A percentile compares a stretch with the other conserved stretches of the same genome.
phyloP scores from a whole-genome alignment of 164 flowering plant species.

The Buxus sempervirens region DNA sequence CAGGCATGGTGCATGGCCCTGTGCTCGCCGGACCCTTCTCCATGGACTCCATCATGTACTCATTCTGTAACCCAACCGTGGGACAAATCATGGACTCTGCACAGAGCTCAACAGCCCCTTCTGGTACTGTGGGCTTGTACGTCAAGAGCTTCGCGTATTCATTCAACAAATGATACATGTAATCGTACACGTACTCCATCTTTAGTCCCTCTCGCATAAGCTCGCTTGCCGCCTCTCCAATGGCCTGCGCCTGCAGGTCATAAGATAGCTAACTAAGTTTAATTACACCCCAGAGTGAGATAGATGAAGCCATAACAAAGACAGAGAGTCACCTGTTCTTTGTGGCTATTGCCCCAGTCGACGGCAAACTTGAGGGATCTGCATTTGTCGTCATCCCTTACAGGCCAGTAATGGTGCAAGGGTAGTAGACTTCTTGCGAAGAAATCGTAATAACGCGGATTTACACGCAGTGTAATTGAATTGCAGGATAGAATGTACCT shows the following conservation, averaged over 20 bases:
- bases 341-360: slow-evolving; percentile 46
- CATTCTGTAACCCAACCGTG: slow-evolving; percentile 1
- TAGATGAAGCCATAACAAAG: background rate
- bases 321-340: slow-evolving; percentile 23
- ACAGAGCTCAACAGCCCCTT: slow-evolving; percentile 15
- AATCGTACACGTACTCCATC: slow-evolving; percentile 26
- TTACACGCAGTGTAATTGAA: slow-evolving; percentile 32
- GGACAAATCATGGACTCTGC: slow-evolving; percentile 16
- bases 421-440: slow-evolving; percentile 36
- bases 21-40: slow-evolving; percentile 16
- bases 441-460: slow-evolving; percentile 32
- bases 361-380: slow-evolving; percentile 40
- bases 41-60: slow-evolving; percentile 17
- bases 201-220: slow-evolving; percentile 13
- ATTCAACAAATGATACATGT: slow-evolving; percentile 25
- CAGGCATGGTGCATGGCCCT: slow-evolving; percentile 1
- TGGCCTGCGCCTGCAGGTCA: slow-evolving; percentile 9
- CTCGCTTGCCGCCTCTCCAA: slow-evolving; percentile 20
- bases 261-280: too few species aligned
- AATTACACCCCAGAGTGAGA: background rate
- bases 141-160: slow-evolving; percentile 30
- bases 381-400: slow-evolving; percentile 28
- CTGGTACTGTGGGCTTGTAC: slow-evolving; percentile 17
- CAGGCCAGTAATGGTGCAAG: slow-evolving; percentile 44
- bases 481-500: slow-evolving; percentile 48